Evolutionary conservation across 371 early-diverging fungal species (phyloP).

Genomic region (Actinomucor elegans): DNA sequence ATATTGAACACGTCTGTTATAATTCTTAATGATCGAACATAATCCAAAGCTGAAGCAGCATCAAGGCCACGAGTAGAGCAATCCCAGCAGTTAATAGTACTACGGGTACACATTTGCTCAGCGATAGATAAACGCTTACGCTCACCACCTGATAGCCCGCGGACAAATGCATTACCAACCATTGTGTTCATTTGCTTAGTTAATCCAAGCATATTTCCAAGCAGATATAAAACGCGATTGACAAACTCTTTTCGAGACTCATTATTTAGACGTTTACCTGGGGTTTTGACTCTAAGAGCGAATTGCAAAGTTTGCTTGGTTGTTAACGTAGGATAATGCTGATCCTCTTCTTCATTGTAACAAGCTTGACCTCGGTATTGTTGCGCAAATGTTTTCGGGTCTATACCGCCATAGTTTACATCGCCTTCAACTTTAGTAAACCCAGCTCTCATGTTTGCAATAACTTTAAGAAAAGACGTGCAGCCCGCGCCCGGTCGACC

Average conservation of each 20-base stretch:
- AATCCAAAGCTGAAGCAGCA: slow-evolving; percentile 83
- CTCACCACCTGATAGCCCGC: slow-evolving; percentile 86
- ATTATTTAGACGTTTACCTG: slow-evolving; percentile 51
- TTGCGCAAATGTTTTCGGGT: slow-evolving; percentile 50
- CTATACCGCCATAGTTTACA: slow-evolving; percentile 64
- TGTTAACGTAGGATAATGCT: slow-evolving; percentile 68
- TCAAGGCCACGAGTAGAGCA: slow-evolving; percentile 90
- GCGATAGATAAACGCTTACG: slow-evolving; percentile 86
- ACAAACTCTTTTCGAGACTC: slow-evolving; percentile 44
- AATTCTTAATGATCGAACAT: slow-evolving; percentile 66
- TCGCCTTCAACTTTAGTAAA: slow-evolving; percentile 58
- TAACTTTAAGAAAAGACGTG: slow-evolving; percentile 63
- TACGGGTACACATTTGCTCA: slow-evolving; percentile 78
- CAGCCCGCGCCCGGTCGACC: slow-evolving; percentile 77
- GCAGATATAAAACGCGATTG: slow-evolving; percentile 43
- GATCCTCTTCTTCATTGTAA: slow-evolving; percentile 74
- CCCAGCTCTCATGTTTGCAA: slow-evolving; percentile 61
- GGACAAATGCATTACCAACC: slow-evolving; percentile 81
- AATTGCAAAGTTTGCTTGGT: slow-evolving; percentile 68
- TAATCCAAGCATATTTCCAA: slow-evolving; percentile 71
- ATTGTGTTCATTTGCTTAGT: slow-evolving; percentile 74
- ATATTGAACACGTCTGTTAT: slow-evolving; percentile 63
- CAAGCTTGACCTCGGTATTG: slow-evolving; percentile 62
- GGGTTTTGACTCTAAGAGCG: slow-evolving; percentile 67
- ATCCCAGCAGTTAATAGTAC: slow-evolving; percentile 79